Percentiles rank a stretch among this genome's conserved stretches.
Evolutionary conservation across 306 rosid genomes (phyloP).

Genomic region (Lablab purpureus): DNA sequence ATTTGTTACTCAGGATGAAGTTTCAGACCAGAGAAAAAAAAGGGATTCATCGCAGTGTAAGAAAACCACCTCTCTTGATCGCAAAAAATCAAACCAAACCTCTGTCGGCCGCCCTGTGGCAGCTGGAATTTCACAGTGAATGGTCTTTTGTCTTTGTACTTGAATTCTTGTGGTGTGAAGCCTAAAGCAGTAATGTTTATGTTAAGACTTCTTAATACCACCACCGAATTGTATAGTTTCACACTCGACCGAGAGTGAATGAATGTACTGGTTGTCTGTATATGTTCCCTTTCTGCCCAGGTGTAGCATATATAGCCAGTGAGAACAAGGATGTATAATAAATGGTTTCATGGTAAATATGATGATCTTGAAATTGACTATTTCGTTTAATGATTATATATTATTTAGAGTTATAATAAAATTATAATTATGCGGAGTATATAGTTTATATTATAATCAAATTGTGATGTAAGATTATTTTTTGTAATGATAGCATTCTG

Average conservation of each 20-base stretch:
- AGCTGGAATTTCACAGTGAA: conserved; percentile 53
- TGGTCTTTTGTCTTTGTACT: conserved; percentile 28
- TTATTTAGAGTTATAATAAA: too few species aligned
- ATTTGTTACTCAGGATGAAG: conserved; percentile 35
- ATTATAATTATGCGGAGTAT: too few species aligned
- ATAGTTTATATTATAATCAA: too few species aligned
- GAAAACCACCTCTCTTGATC: conserved; percentile 44
- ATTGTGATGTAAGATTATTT: too few species aligned
- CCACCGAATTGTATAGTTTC: conserved; percentile 50
- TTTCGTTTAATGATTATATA: not conserved
- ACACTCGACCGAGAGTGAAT: not conserved
- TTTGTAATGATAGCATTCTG: too few species aligned
- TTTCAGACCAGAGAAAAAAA: conserved; percentile 61
- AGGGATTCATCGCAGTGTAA: conserved; percentile 54
- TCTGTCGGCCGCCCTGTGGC: conserved; percentile 55
- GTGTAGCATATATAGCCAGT: not conserved
- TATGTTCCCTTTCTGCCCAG: not conserved
- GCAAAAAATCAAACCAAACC: conserved; percentile 57
- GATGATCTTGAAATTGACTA: not conserved
- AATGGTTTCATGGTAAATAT: not conserved
- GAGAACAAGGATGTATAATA: conserved; percentile 12
- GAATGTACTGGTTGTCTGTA: not conserved
- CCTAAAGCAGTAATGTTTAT: conserved; percentile 5
- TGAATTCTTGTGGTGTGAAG: conserved; percentile 3
- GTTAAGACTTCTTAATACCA: conserved; percentile 25